Evolutionary conservation across 371 early-diverging fungal genomes (phyloP).

Genomic region (Lichtheimia corymbifera): DNA sequence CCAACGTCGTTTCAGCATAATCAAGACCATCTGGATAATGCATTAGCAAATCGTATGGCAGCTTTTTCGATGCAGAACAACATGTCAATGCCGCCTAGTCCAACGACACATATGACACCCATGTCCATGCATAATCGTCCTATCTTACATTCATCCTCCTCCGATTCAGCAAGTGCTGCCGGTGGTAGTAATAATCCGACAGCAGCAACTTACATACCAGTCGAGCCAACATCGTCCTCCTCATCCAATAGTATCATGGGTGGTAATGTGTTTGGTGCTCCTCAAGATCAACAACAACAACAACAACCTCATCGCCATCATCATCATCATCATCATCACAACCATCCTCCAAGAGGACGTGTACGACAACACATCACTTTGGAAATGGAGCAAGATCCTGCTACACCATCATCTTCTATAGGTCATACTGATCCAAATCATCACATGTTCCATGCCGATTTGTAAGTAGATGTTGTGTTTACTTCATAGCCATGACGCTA

Average conservation of each 20-base stretch:
- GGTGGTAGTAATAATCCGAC: not conserved
- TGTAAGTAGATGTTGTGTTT: not conserved
- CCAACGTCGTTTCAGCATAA: constrained; percentile 12
- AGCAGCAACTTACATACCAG: not conserved
- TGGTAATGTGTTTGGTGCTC: not conserved
- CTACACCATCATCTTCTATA: not conserved
- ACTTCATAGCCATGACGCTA: not conserved
- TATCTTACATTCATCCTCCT: not conserved
- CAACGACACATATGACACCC: constrained; percentile 14
- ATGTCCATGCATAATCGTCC: constrained; percentile 16
- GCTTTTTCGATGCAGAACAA: constrained; percentile 15
- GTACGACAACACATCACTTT: constrained; percentile 11
- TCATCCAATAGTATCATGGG: not conserved
- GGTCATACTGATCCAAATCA: not conserved
- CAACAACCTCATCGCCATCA: constrained; percentile 2
- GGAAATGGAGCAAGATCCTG: constrained; percentile 5
- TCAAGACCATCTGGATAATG: constrained; percentile 18
- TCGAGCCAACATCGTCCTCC: not conserved
- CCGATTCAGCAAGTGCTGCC: not conserved
- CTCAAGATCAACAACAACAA: constrained; percentile 1
- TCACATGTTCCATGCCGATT: constrained; percentile 1
- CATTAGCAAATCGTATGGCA: constrained; percentile 19
- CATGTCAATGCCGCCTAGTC: constrained; percentile 25
- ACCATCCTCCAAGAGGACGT: constrained; percentile 5
- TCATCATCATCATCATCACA: constrained; percentile 3